Evolutionary conservation across 2,329 filamentous ascomycete genomes (phyloP), one percentile per base, ranked within the genome.

Genomic region (Sordariomycetes sp.): DNA sequence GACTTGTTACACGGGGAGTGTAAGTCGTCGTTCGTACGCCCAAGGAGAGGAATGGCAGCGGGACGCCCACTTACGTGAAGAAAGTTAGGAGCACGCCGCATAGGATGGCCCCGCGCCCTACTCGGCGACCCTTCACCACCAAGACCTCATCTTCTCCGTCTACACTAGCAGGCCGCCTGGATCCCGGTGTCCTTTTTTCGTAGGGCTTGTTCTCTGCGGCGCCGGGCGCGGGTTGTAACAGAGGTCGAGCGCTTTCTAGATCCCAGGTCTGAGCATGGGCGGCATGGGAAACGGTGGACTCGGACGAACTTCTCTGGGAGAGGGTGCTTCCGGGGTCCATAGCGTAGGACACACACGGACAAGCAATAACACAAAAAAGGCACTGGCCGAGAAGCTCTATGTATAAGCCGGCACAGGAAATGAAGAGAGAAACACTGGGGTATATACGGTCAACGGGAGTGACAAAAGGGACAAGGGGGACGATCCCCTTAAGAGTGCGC

Each of bases 251-350:
- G 32, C 32, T 52, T 57, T 57, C 55, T 57, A 57, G n/a, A 52
- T 57, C 32, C 34, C 28, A 18, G 6, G 34, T 52, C 34, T 57
- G 55, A 57, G 55, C 32, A 57, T 22, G 35, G 24, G 14, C 37
- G 48, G 40, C 55, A 35, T 53, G 28, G 24, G n/a, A 52, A 22
- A 40, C 18, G 55, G 46, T 53, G 18, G 55, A 57, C 46, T 57
- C 48, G 28, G 50, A 57, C 55, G 55, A 57, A 57, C 55, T 57
- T 57, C 55, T 57, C 50, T 53, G 46, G n/a, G 48, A 57, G 10
- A 53, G 20, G 48, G 48, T 53, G 55, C 55, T 34, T 5, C 10
- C 12, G 48, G 28, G 20, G 18, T 57, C 32, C 55, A 57, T 57
- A 25, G 22, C 52, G 46, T 8, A 40, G 43, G 34, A 40, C 40